phyloP scores from a whole-genome alignment of 495 filamentous ascomycete species.

The Aspergillus bertholletiae region DNA sequence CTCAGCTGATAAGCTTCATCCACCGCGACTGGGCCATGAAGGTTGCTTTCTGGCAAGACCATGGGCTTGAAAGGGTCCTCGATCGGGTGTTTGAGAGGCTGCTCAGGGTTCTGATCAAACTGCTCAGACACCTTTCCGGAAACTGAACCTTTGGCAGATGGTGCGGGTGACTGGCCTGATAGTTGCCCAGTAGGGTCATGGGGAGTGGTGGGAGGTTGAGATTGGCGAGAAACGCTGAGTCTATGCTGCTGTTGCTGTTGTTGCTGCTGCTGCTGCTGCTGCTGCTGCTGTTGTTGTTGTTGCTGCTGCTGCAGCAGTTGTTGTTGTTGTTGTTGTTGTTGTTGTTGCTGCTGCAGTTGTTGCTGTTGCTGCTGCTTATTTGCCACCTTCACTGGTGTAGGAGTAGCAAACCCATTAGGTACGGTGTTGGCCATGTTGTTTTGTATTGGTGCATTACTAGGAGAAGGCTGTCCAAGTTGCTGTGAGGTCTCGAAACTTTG shows the following conservation, averaged over 20 bases:
- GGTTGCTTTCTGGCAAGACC: slow-evolving; percentile 49
- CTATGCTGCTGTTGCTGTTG: slow-evolving; percentile 35
- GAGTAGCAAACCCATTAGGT: slow-evolving; percentile 43
- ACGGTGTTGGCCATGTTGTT: slow-evolving; percentile 31
- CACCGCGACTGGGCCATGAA: slow-evolving; percentile 64
- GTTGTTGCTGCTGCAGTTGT: slow-evolving; percentile 37
- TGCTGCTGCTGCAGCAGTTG: no score
- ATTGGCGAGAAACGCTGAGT: slow-evolving; percentile 34
- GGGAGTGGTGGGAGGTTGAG: slow-evolving; percentile 31
- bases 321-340: slow-evolving; percentile 39
- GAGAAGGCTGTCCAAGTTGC: slow-evolving; percentile 35
- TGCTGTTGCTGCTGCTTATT: slow-evolving; percentile 37
- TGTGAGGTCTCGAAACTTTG: slow-evolving; percentile 33
- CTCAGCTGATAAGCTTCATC: slow-evolving; percentile 59
- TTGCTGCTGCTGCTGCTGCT: slow-evolving; percentile 31
- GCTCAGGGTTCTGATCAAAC: slow-evolving; percentile 43
- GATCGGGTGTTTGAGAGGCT: slow-evolving; percentile 42
- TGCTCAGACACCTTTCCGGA: slow-evolving; percentile 42
- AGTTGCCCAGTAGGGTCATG: slow-evolving; percentile 32
- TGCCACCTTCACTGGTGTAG: slow-evolving; percentile 36
- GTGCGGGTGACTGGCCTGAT: slow-evolving; percentile 31
- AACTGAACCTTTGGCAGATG: slow-evolving; percentile 33
- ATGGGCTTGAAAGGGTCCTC: slow-evolving; percentile 54
- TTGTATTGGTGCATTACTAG: slow-evolving; percentile 26
- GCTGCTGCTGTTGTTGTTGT: slow-evolving; percentile 37